A percentile compares a stretch with the other conserved stretches of the same genome.
These are phyloP conservation scores for Castanea sativa DNA, from an alignment of 306 rosid genomes.

Conservation along the genomic window DNA sequence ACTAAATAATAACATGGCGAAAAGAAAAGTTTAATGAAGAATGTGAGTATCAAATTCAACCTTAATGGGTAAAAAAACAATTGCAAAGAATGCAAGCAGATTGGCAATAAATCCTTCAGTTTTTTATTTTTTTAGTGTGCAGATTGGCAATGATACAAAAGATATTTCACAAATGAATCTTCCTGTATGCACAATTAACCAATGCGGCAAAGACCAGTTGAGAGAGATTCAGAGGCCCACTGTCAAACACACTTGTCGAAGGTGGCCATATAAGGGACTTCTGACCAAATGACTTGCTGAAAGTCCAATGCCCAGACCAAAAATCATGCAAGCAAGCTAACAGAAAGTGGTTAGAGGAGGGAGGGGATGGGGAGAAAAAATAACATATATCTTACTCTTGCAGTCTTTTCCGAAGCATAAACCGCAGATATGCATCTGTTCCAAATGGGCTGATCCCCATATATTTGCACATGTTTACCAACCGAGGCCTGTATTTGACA, in stretches of 20 bases:
- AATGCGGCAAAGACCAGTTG: background rate
- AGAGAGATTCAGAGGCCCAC: background rate
- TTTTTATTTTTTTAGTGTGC: background rate
- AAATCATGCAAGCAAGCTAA: background rate
- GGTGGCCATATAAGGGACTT: background rate
- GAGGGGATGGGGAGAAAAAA: background rate
- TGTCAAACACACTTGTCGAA: background rate
- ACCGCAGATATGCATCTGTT: constrained; percentile 85
- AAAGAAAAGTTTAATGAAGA: background rate
- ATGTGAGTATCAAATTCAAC: background rate
- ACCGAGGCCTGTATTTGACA: constrained; percentile 63
- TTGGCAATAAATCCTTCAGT: background rate
- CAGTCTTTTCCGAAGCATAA: constrained; percentile 77
- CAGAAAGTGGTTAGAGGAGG: background rate
- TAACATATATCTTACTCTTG: constrained; percentile 50
- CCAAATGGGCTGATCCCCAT: constrained; percentile 78
- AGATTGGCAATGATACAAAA: background rate
- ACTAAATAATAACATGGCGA: background rate
- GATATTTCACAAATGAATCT: background rate
- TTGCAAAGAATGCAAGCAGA: background rate
- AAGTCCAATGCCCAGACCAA: background rate
- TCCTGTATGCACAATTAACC: background rate
- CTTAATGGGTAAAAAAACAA: background rate
- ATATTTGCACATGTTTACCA: constrained; percentile 98
- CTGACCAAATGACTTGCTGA: background rate